phyloP scores from a whole-genome alignment of 108 stramenopile genomes.

The Fragilariopsis cylindrus region DNA sequence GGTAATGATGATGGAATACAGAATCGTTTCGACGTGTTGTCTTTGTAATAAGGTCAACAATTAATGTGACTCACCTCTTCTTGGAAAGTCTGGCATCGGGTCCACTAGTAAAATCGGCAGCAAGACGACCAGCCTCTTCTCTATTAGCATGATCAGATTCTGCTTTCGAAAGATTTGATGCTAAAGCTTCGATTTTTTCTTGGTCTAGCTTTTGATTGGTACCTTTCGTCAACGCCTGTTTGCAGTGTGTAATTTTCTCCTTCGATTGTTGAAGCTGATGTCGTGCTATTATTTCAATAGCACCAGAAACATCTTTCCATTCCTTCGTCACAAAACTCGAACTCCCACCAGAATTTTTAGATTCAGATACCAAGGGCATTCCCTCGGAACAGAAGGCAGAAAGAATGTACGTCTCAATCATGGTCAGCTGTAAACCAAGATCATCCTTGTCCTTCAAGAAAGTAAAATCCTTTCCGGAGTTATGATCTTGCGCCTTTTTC shows the following conservation, averaged over 20 bases:
- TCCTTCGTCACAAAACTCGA: background rate
- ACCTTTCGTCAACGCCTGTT: conserved; percentile 24
- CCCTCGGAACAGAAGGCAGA: conserved; percentile 26
- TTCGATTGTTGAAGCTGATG: background rate
- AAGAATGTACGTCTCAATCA: conserved; percentile 30
- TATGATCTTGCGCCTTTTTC: conserved; percentile 28
- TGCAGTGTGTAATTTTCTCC: conserved; percentile 9
- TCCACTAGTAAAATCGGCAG: background rate
- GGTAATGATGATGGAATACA: background rate
- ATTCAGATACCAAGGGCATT: conserved; percentile 25
- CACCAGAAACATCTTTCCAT: conserved; percentile 3
- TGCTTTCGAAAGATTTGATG: conserved; percentile 7
- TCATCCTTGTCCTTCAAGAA: conserved; percentile 21
- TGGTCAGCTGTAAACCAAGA: conserved; percentile 31
- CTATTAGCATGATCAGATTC: conserved; percentile 2
- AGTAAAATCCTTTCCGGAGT: conserved; percentile 1
- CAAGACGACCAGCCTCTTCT: conserved; percentile 26
- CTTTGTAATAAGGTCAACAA: background rate
- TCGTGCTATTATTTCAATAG: background rate
- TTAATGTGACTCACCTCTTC: conserved; percentile 28
- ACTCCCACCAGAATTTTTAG: background rate
- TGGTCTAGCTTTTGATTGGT: conserved; percentile 15
- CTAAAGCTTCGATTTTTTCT: conserved; percentile 18
- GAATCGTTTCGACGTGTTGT: background rate
- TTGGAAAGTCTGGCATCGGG: conserved; percentile 18